Evolutionary conservation across 2,329 filamentous ascomycete genomes (phyloP).

Genomic region (Sarocladium oryzae): DNA sequence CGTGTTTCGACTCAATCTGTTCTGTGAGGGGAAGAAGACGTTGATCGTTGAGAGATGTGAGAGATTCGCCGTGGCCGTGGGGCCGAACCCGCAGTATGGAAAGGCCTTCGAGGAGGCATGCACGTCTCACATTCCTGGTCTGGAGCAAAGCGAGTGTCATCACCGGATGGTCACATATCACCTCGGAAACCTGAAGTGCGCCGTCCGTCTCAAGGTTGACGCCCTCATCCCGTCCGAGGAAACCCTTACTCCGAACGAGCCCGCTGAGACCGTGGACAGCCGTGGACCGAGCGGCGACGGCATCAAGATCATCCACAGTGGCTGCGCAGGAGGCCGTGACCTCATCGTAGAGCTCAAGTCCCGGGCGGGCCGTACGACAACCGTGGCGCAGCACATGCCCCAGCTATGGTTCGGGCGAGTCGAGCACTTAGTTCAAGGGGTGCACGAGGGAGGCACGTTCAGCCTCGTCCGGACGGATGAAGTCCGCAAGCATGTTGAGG

Average conservation of each 20-base stretch:
- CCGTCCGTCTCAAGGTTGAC: constrained; percentile 16
- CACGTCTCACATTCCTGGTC: constrained; percentile 11
- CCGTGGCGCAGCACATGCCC: not conserved
- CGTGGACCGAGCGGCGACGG: too few species aligned
- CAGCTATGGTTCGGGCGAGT: constrained; percentile 7
- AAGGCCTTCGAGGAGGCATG: constrained; percentile 13
- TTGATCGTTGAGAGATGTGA: constrained; percentile 15
- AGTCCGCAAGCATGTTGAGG: not conserved
- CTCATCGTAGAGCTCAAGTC: constrained; percentile 2
- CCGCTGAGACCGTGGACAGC: too few species aligned
- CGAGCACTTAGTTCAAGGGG: not conserved
- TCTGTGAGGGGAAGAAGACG: constrained; percentile 10
- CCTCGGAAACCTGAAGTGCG: constrained; percentile 15
- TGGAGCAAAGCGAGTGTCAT: constrained; percentile 10
- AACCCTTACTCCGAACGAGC: too few species aligned
- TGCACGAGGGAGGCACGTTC: not conserved
- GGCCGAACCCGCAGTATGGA: constrained; percentile 5
- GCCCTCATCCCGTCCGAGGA: constrained; percentile 6
- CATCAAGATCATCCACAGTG: not conserved
- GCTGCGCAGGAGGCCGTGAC: not conserved
- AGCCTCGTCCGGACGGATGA: not conserved
- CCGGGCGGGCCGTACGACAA: not conserved
- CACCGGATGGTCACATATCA: constrained; percentile 15
- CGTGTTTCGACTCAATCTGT: constrained; percentile 16
- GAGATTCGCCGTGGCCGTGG: not conserved